Base-by-base conservation (phyloP, 805 yeast genomes). In the Hemisphaericaspora nanyangensis region DNA sequence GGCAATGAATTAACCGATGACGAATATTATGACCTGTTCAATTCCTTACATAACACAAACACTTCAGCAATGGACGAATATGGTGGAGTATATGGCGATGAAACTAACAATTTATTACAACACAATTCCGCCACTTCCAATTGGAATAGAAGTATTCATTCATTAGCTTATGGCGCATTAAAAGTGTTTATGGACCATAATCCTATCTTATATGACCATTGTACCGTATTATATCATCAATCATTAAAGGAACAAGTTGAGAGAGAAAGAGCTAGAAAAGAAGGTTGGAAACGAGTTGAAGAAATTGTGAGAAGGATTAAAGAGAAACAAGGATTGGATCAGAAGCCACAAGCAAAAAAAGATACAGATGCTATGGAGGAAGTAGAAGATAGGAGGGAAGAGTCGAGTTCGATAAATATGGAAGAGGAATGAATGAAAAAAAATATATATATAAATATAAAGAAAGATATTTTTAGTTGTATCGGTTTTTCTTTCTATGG, bases 141-240 rank as follows among this genome's bases (percentile, higher is more conserved):
- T 52, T 93, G 99, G 99, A 93, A 93, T 61, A 77, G 93, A 52
- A 88, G 95, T 28, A 90, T 93, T 31, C 93, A 91, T 49, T 80
- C 87, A 35, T 77, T 91, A 72, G 95, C 96, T 2, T 89, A 79
- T 65, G 85, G 85, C 42, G 96, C 98, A 0, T 71, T 93, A 52
- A 89, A 89, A 60, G 83, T 87, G 40, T 90, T 93, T 55, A 79
- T 90, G 80, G 97, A 91, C 54, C 83, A 93, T 37, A 90, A 90
- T 59, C 95, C 96, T 12, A 81, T 82, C 7, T 70, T 91, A 18
- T 93, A 87, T 62, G 96, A 90, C 58, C 90, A 89, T 56, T 91
- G 98, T 58, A 85, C 95, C n/a, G 75, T 86, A 51, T 63, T 86
- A 46, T 89, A 89, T 60, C 83, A 88, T 51, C 87, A 87, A 51